These are phyloP conservation scores for Galerina marginata DNA, from an alignment of 768 basidiomycete genomes.

Conservation along the genomic window DNA sequence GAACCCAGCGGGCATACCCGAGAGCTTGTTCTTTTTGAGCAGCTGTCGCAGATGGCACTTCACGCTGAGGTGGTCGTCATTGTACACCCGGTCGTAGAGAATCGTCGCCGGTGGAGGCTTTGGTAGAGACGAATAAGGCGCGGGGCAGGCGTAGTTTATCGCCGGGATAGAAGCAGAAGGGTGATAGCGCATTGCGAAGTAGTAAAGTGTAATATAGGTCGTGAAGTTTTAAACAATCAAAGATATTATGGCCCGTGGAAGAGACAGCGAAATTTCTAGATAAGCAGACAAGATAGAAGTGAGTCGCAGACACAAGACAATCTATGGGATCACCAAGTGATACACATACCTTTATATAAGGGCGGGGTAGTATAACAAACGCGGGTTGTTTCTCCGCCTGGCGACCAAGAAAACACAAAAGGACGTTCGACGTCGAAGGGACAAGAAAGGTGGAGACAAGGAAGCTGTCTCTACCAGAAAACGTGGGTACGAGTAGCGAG, in stretches of 20 bases:
- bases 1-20: slow-evolving; percentile 40
- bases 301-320: not conserved
- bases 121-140: slow-evolving; percentile 6
- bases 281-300: not conserved
- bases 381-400: not conserved
- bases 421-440: not conserved
- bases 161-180: slow-evolving; percentile 17
- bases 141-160: slow-evolving; percentile 10
- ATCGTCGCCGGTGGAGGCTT: slow-evolving; percentile 9
- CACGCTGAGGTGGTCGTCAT: slow-evolving; percentile 15
- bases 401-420: slow-evolving; percentile 11
- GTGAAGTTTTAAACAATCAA: not conserved
- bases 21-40: slow-evolving; percentile 34
- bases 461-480: slow-evolving; percentile 5
- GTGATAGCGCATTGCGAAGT: slow-evolving; percentile 9
- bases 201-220: not conserved
- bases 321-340: not conserved
- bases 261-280: not conserved
- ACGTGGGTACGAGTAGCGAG: slow-evolving; percentile 4
- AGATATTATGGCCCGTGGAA: not conserved
- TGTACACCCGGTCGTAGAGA: slow-evolving; percentile 14
- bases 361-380: not conserved
- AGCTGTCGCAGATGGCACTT: slow-evolving; percentile 37
- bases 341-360: slow-evolving; percentile 10
- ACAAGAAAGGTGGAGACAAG: slow-evolving; percentile 6